phyloP scores from a whole-genome alignment of 495 filamentous ascomycete genomes.

The Daldinia decipiens region DNA sequence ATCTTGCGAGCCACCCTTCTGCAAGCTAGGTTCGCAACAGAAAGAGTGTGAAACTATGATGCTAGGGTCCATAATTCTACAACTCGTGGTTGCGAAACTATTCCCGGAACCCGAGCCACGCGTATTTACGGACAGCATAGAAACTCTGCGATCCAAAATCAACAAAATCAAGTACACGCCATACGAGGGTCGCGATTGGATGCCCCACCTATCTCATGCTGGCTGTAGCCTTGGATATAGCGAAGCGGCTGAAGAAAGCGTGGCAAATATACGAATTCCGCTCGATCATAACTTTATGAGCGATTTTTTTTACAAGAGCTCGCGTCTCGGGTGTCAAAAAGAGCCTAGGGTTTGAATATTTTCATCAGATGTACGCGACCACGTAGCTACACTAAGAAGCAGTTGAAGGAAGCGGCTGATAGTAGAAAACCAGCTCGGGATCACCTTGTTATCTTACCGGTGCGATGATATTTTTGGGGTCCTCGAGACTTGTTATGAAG shows the following conservation, averaged over 20 bases:
- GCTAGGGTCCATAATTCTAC: neutral
- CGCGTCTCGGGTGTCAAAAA: neutral
- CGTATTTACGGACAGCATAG: neutral
- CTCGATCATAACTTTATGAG: neutral
- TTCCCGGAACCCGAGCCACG: neutral
- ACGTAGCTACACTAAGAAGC: no score
- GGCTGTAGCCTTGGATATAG: conserved; percentile 22
- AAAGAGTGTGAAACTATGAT: neutral
- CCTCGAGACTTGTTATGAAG: no score
- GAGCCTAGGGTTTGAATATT: neutral
- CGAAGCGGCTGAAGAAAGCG: neutral
- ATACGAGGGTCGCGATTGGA: conserved; percentile 18
- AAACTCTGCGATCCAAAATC: neutral
- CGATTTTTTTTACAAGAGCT: neutral
- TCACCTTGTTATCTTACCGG: no score
- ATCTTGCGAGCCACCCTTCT: neutral
- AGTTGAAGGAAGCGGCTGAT: no score
- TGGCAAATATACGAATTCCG: neutral
- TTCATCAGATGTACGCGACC: neutral
- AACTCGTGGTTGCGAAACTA: neutral
- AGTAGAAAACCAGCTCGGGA: no score
- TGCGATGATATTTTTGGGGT: no score
- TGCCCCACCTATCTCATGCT: conserved; percentile 28
- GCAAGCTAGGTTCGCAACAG: conserved; percentile 1
- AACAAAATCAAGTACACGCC: neutral